A percentile compares a stretch with the other conserved stretches of the same genome.
phyloP scores from a whole-genome alignment of 495 filamentous ascomycete genomes.

The Xylaria sp. region DNA sequence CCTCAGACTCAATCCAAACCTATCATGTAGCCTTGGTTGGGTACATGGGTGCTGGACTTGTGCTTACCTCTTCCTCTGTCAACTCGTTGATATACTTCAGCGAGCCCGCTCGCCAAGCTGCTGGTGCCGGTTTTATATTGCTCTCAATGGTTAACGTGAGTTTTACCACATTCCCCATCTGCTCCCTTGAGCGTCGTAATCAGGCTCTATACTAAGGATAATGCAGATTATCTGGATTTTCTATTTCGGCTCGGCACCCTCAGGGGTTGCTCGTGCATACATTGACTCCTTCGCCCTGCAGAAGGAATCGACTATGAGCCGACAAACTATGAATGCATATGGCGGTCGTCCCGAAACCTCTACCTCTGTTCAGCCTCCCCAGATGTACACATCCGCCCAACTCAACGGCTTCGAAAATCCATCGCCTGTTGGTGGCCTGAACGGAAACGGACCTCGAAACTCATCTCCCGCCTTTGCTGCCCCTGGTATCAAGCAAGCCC shows the following conservation, averaged over 20 bases:
- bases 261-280: slow-evolving; percentile 85
- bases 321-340: slow-evolving; percentile 73
- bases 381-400: slow-evolving; percentile 97
- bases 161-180: slow-evolving; percentile 28
- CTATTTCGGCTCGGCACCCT: slow-evolving; percentile 93
- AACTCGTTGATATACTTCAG: slow-evolving; percentile 79
- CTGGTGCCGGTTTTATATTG: slow-evolving; percentile 93
- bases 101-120: slow-evolving; percentile 77
- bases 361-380: slow-evolving; percentile 76
- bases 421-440: slow-evolving; percentile 83
- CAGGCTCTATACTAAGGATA: slow-evolving; percentile 7
- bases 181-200: neutral
- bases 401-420: slow-evolving; percentile 96
- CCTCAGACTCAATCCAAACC: slow-evolving; percentile 78
- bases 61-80: slow-evolving; percentile 82
- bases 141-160: slow-evolving; percentile 91
- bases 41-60: slow-evolving; percentile 80
- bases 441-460: slow-evolving; percentile 47
- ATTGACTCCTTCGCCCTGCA: slow-evolving; percentile 95
- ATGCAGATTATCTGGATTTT: slow-evolving; percentile 95
- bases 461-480: slow-evolving; percentile 49
- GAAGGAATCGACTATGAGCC: slow-evolving; percentile 75
- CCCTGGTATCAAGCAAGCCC: slow-evolving; percentile 40
- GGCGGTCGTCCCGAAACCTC: slow-evolving; percentile 80
- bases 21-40: slow-evolving; percentile 94